Conservation (phyloP, 768 basidiomycete genomes). For the Tricholoma saponaceum region DNA sequence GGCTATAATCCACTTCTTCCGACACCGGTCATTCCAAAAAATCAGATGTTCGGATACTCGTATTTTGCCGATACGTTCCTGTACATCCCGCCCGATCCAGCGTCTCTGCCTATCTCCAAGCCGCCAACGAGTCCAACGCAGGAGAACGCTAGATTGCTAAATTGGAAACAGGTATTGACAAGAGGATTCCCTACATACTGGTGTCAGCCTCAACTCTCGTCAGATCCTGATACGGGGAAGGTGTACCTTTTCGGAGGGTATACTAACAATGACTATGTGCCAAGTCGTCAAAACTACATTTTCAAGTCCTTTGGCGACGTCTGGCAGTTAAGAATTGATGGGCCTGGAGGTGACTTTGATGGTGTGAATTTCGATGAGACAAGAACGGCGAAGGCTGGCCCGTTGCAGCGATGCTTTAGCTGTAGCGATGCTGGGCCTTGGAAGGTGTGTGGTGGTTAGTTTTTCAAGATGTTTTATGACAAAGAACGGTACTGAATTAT, state of each 20-base stretch:
- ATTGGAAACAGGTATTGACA: conserved; percentile 36
- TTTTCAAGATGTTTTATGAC: too few species aligned
- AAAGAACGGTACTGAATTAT: too few species aligned
- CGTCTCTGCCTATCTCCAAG: conserved; percentile 4
- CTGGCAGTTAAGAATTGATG: conserved; percentile 34
- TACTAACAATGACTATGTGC: conserved; percentile 34
- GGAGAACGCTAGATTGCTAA: conserved; percentile 2
- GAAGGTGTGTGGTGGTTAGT: conserved; percentile 38
- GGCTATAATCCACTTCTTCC: conserved; percentile 32
- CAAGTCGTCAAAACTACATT: conserved; percentile 19
- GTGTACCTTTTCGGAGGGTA: conserved; percentile 37
- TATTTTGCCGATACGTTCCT: conserved; percentile 42
- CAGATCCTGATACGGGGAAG: conserved; percentile 31
- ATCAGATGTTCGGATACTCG: conserved; percentile 23
- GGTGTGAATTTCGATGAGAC: conserved; percentile 34
- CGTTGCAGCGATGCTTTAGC: conserved; percentile 36
- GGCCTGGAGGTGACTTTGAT: conserved; percentile 31
- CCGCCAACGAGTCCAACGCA: conserved; percentile 4
- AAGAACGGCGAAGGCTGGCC: conserved; percentile 30
- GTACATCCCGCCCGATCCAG: conserved; percentile 18
- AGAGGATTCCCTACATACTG: conserved; percentile 41
- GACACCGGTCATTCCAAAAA: conserved; percentile 13
- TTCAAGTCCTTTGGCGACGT: conserved; percentile 32
- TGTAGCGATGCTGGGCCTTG: conserved; percentile 33
- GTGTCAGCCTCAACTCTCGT: conserved; percentile 26